Evolutionary conservation across 331 rosid genomes (phyloP), one percentile per base, ranked within the genome.

Genomic region (Quercus lobata): DNA sequence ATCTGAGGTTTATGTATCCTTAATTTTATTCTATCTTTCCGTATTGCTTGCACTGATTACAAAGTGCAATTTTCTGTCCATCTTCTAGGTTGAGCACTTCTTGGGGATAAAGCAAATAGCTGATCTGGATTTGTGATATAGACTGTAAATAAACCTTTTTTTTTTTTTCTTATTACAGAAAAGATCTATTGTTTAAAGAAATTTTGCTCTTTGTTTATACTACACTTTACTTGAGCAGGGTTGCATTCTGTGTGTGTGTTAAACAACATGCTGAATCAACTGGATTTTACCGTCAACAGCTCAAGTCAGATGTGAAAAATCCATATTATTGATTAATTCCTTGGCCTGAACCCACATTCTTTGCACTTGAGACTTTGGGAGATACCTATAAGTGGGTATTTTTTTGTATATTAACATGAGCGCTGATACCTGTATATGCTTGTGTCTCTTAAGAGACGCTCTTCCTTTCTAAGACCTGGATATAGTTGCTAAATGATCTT

Each of bases 1-100:
- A 6, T 56, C 55, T 18, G n/a, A 27, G 5, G 44, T 53, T 17
- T 30, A 29, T 61, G 22, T 70, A 76, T 73, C 61, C 79, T 68
- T 34, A 49, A 18, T 35, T 35, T 19, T 17, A 27, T 62, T 12
- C 4, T 27, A 16, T 66, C 7, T 66, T 16, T 34, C 1, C 24
- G 5, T 0, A 25, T 29, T 17, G 24, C 49, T 2, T 7, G 32
- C 21, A 30, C 37, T 35, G 25, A 68, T 68, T 18, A 3, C 37
- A 12, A 57, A 12, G 22, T 71, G 74, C 2, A 37, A n/a, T 74
- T 32, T 79, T 49, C 34, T 60, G 7, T 69, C 49, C 19, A 41
- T 61, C 54, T 81, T 78, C 78, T 89, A 91, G 99, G 97, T 93
- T 19, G 97, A 95, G 82, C 96, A 93, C 84, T 95, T 85, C 79